Percentiles rank a stretch among this genome's conserved stretches.
phyloP scores from a whole-genome alignment of 371 early-diverging fungal genomes.

The Rhizopus sp. region DNA sequence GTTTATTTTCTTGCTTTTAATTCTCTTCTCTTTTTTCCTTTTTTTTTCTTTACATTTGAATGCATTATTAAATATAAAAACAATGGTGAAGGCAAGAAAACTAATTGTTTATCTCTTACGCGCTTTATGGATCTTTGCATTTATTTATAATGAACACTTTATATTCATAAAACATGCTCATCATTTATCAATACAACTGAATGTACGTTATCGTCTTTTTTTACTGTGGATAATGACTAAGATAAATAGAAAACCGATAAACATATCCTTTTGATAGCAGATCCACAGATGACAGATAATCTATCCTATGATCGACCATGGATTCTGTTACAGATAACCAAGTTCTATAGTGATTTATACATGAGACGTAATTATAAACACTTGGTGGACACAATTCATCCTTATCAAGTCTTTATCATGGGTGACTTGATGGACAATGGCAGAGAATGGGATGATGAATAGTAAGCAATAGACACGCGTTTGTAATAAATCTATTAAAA shows the following conservation, averaged over 20 bases:
- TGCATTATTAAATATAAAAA: neutral
- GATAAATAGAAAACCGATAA: neutral
- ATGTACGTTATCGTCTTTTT: neutral
- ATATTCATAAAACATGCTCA: constrained; percentile 9
- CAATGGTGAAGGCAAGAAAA: constrained; percentile 7
- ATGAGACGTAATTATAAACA: constrained; percentile 77
- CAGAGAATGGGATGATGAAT: constrained; percentile 68
- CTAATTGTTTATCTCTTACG: constrained; percentile 8
- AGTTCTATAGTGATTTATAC: constrained; percentile 84
- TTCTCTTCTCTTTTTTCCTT: neutral
- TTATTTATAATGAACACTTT: constrained; percentile 16
- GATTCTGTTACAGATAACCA: constrained; percentile 52
- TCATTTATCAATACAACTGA: neutral
- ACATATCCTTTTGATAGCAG: constrained; percentile 65
- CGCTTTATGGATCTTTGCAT: constrained; percentile 10
- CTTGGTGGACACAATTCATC: constrained; percentile 48
- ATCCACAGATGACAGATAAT: constrained; percentile 92
- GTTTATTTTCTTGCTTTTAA: neutral
- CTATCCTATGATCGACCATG: constrained; percentile 73
- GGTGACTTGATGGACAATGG: constrained; percentile 95
- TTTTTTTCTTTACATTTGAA: neutral
- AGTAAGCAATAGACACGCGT: constrained; percentile 26
- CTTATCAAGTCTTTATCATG: constrained; percentile 70
- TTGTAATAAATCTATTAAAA: neutral
- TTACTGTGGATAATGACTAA: neutral